These are phyloP conservation scores for Blattamonas nauphoetae DNA, from an alignment of 78 protist genomes.

Conservation along the genomic window DNA sequence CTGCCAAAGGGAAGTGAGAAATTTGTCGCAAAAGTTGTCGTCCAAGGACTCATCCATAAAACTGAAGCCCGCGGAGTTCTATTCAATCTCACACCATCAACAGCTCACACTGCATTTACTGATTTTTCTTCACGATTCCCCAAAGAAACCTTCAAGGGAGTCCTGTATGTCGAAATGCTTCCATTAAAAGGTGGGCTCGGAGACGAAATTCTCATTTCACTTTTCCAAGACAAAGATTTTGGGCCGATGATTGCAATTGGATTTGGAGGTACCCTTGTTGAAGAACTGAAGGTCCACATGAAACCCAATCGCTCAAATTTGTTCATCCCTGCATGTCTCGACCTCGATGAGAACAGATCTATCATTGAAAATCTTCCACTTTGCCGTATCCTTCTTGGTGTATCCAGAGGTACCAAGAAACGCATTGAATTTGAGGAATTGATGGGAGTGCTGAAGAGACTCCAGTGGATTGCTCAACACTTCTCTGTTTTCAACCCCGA, in stretches of 20 bases:
- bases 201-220: constrained; percentile 10
- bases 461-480: not conserved
- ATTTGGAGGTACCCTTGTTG: constrained; percentile 26
- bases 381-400: not conserved
- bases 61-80: constrained; percentile 18
- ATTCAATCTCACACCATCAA: not conserved
- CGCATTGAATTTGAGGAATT: not conserved
- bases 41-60: constrained; percentile 7
- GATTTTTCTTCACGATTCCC: not conserved
- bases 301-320: not conserved
- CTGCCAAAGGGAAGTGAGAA: not conserved
- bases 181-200: not conserved
- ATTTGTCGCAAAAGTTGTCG: constrained; percentile 4
- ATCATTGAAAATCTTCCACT: not conserved
- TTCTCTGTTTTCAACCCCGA: not conserved
- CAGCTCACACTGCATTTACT: not conserved
- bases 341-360: not conserved
- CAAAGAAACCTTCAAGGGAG: not conserved
- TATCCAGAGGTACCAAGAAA: not conserved
- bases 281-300: constrained; percentile 1
- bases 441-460: not conserved
- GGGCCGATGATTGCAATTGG: constrained; percentile 29
- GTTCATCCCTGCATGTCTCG: constrained; percentile 17
- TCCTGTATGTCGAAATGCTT: not conserved
- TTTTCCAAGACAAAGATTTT: not conserved